Conservation (phyloP, 2,329 filamentous ascomycete species). For the Neoascochyta sp. region DNA sequence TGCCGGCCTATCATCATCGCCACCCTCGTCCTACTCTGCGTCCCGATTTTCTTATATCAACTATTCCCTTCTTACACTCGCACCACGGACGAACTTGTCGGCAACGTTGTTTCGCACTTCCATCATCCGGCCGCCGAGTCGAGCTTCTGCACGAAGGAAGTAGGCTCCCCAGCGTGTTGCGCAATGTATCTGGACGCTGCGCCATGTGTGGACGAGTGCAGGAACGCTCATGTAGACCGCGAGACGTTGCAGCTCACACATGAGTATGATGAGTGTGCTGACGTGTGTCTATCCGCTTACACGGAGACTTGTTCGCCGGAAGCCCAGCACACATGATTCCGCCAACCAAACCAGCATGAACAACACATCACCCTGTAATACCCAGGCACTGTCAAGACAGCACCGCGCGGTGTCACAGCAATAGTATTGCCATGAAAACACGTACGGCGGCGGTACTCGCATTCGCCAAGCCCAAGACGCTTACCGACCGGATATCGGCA, state of each 20-base stretch:
- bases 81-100: constrained; percentile 5
- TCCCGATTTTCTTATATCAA: constrained; percentile 18
- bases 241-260: constrained; percentile 19
- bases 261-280: constrained; percentile 28
- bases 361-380: not conserved
- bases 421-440: not conserved
- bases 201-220: constrained; percentile 28
- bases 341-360: not conserved
- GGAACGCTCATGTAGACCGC: constrained; percentile 22
- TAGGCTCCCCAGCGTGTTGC: constrained; percentile 24
- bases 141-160: constrained; percentile 20
- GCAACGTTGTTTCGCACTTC: constrained; percentile 3
- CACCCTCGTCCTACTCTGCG: constrained; percentile 14
- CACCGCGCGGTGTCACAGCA: not conserved
- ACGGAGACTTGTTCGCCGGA: constrained; percentile 2
- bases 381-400: not conserved
- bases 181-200: constrained; percentile 21
- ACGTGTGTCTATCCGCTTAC: constrained; percentile 7
- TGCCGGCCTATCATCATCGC: constrained; percentile 6
- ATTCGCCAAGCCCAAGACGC: too few relatives aligned
- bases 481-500: too few relatives aligned
- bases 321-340: not conserved
- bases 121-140: constrained; percentile 1
- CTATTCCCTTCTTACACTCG: constrained; percentile 13
- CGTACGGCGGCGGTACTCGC: too few relatives aligned